A percentile compares a stretch with the other conserved stretches of the same genome.
These are phyloP conservation scores for Sclerotinia spermophila DNA, from an alignment of 2,329 filamentous ascomycete species.

Conservation along the genomic window DNA sequence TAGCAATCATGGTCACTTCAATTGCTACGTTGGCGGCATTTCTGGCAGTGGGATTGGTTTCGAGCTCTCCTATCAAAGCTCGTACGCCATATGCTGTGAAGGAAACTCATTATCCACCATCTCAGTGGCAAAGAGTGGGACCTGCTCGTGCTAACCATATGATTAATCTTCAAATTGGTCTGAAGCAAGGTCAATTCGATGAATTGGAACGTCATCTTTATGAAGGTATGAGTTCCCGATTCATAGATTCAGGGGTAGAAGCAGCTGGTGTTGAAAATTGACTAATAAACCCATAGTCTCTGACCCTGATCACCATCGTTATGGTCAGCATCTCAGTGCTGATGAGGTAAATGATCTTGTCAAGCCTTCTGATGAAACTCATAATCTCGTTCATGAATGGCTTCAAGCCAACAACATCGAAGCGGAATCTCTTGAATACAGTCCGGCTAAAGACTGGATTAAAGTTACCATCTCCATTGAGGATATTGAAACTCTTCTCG, in stretches of 20 bases:
- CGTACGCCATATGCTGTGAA: conserved; percentile 20
- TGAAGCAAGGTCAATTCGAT: conserved; percentile 20
- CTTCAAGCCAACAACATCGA: conserved; percentile 51
- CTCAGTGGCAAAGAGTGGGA: conserved; percentile 17
- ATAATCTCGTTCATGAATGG: conserved; percentile 53
- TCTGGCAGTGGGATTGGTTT: conserved; percentile 5
- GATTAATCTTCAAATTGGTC: conserved; percentile 19
- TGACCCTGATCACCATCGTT: conserved; percentile 50
- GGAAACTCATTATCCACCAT: conserved; percentile 17
- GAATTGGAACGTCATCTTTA: conserved; percentile 20
- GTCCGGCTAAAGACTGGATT: conserved; percentile 55
- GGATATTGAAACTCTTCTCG: conserved; percentile 40
- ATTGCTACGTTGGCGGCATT: conserved; percentile 6
- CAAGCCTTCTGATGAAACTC: conserved; percentile 49
- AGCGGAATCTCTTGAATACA: conserved; percentile 40
- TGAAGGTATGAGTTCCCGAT: conserved; percentile 8
- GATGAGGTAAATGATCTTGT: conserved; percentile 52
- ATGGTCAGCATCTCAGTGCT: conserved; percentile 51
- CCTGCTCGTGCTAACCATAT: conserved; percentile 2
- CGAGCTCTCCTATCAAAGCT: conserved; percentile 18
- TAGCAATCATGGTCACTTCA: conserved; percentile 16
- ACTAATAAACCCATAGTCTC: conserved; percentile 41
- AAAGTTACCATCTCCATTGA: conserved; percentile 45
- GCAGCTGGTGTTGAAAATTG: not conserved
- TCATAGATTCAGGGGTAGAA: not conserved